These are phyloP conservation scores for Peribolospora kevripleyi DNA, from an alignment of 768 basidiomycete genomes.

Conservation along the genomic window DNA sequence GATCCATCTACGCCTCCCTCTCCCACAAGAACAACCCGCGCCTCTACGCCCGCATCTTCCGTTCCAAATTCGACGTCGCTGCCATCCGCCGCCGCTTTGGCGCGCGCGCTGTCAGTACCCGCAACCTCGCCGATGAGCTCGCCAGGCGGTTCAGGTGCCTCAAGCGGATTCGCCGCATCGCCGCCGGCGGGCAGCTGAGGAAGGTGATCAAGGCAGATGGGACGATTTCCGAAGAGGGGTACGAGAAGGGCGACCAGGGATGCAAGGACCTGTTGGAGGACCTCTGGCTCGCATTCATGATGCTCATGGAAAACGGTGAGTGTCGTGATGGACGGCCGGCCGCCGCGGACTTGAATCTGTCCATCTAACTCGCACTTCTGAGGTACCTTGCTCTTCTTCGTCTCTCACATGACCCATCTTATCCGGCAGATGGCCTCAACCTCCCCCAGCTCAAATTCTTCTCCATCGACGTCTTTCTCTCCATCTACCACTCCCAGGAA, in stretches of 20 bases:
- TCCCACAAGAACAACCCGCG: slow-evolving; percentile 34
- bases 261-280: slow-evolving; percentile 18
- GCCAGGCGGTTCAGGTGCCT: slow-evolving; percentile 35
- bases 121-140: slow-evolving; percentile 31
- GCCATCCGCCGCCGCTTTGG: slow-evolving; percentile 31
- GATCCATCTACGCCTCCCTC: slow-evolving; percentile 27
- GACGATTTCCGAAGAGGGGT: slow-evolving; percentile 2
- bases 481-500: slow-evolving; percentile 17
- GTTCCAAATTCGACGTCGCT: slow-evolving; percentile 37
- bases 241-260: no score
- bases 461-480: slow-evolving; percentile 14
- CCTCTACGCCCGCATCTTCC: slow-evolving; percentile 49
- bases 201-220: slow-evolving; percentile 9
- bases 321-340: not conserved
- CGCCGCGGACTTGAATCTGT: not conserved
- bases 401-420: not conserved
- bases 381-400: slow-evolving; percentile 7
- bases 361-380: not conserved
- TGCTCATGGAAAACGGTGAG: slow-evolving; percentile 50
- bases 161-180: slow-evolving; percentile 30
- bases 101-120: slow-evolving; percentile 1
- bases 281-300: slow-evolving; percentile 40
- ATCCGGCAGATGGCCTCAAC: slow-evolving; percentile 16
- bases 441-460: slow-evolving; percentile 14
- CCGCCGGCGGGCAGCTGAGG: slow-evolving; percentile 3